These are phyloP conservation scores for Claviceps quebecensis DNA, from an alignment of 2,329 filamentous ascomycete genomes.

Conservation along the genomic window DNA sequence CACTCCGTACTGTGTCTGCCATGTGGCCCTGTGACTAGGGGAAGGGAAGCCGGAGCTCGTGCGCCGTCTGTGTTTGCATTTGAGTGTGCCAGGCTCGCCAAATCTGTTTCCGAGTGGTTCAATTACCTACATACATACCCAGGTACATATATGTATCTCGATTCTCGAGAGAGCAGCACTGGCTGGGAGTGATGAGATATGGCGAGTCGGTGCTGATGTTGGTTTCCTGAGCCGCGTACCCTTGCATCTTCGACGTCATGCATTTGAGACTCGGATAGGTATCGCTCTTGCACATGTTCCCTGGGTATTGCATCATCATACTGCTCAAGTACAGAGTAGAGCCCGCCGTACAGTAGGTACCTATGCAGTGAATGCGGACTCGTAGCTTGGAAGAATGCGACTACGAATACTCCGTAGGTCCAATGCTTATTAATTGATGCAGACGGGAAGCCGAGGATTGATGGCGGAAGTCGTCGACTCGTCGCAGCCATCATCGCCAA, in stretches of 20 bases:
- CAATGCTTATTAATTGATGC: not conserved
- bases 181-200: not conserved
- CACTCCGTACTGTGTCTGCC: no score
- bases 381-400: not conserved
- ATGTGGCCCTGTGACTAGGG: no score
- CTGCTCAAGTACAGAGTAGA: not conserved
- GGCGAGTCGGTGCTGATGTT: not conserved
- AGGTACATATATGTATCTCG: no score
- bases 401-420: not conserved
- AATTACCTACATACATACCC: no score
- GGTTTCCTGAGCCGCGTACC: not conserved
- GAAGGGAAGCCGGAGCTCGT: no score
- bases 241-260: not conserved
- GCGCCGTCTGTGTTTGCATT: no score
- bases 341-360: no score
- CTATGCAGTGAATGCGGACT: not conserved
- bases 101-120: no score
- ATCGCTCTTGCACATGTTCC: not conserved
- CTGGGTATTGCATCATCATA: not conserved
- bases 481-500: not conserved
- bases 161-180: not conserved
- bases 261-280: not conserved
- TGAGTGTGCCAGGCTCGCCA: no score
- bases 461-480: no score
- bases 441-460: not conserved